phyloP scores from a whole-genome alignment of 495 filamentous ascomycete genomes.

The Choiromyces venosus region DNA sequence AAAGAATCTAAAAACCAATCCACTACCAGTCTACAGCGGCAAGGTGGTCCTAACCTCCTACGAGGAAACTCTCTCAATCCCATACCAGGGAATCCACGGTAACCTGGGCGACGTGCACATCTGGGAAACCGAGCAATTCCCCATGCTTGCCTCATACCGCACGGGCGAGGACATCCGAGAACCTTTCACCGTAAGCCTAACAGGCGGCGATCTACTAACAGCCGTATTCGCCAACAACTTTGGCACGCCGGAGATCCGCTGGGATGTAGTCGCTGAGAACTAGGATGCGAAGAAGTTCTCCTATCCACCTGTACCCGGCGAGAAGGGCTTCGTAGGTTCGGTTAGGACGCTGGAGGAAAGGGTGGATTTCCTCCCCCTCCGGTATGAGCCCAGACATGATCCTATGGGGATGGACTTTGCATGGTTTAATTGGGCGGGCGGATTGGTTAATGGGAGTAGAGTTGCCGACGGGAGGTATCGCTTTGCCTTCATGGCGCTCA shows the following conservation, averaged over 20 bases:
- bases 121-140: constrained; percentile 42
- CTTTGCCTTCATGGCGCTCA: constrained; percentile 31
- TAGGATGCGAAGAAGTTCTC: constrained; percentile 42
- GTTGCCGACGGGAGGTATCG: constrained; percentile 49
- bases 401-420: constrained; percentile 16
- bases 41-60: constrained; percentile 51
- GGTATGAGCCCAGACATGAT: constrained; percentile 44
- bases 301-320: constrained; percentile 41
- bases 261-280: constrained; percentile 45
- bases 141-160: constrained; percentile 43
- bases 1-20: constrained; percentile 43
- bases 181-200: constrained; percentile 46
- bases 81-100: constrained; percentile 51
- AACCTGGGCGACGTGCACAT: constrained; percentile 45
- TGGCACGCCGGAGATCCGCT: constrained; percentile 47
- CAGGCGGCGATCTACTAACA: constrained; percentile 37
- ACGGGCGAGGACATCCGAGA: constrained; percentile 39
- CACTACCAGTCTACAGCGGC: constrained; percentile 52
- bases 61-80: constrained; percentile 48
- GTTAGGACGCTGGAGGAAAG: constrained; percentile 43
- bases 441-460: constrained; percentile 45
- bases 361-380: constrained; percentile 45
- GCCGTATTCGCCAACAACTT: constrained; percentile 44
- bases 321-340: constrained; percentile 43
- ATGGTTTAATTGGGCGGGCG: constrained; percentile 47